phyloP scores from a whole-genome alignment of 176 grass and related monocot species.

The Musa acuminata region DNA sequence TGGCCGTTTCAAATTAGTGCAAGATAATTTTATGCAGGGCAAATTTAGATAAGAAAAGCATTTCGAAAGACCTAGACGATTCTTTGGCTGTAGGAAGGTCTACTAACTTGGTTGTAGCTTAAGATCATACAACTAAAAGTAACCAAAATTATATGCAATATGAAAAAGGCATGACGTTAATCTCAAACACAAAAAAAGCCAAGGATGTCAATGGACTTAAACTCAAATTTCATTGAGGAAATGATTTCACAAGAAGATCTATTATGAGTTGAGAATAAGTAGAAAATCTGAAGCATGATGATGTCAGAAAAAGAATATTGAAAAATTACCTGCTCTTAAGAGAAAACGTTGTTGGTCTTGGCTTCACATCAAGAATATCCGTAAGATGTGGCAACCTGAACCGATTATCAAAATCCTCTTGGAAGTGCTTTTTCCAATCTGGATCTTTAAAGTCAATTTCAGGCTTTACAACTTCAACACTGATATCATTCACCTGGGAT shows the following conservation, averaged over 20 bases:
- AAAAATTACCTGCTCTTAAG: slow-evolving; percentile 56
- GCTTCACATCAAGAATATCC: slow-evolving; percentile 74
- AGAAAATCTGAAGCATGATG: background rate
- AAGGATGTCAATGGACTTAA: slow-evolving; percentile 1
- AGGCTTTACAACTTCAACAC: slow-evolving; percentile 25
- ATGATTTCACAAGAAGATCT: too few relatives aligned
- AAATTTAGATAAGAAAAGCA: too few relatives aligned
- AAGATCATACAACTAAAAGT: too few relatives aligned
- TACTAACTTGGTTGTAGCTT: too few relatives aligned
- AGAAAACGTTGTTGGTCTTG: slow-evolving; percentile 70
- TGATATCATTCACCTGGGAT: slow-evolving; percentile 13
- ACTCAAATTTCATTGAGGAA: too few relatives aligned
- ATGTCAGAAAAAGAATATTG: background rate
- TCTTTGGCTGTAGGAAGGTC: too few relatives aligned
- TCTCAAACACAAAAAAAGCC: slow-evolving; percentile 8
- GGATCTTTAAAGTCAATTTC: slow-evolving; percentile 65
- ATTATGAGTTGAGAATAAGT: background rate
- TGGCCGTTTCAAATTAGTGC: too few relatives aligned
- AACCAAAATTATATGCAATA: too few relatives aligned
- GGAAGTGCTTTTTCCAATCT: slow-evolving; percentile 58
- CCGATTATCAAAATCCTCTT: slow-evolving; percentile 61
- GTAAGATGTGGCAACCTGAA: slow-evolving; percentile 79
- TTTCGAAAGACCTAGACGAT: too few relatives aligned
- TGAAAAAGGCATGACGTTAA: too few relatives aligned
- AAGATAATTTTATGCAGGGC: too few relatives aligned